Base-by-base conservation (phyloP, 129 eudicot genomes). In the Lactuca sativa region DNA sequence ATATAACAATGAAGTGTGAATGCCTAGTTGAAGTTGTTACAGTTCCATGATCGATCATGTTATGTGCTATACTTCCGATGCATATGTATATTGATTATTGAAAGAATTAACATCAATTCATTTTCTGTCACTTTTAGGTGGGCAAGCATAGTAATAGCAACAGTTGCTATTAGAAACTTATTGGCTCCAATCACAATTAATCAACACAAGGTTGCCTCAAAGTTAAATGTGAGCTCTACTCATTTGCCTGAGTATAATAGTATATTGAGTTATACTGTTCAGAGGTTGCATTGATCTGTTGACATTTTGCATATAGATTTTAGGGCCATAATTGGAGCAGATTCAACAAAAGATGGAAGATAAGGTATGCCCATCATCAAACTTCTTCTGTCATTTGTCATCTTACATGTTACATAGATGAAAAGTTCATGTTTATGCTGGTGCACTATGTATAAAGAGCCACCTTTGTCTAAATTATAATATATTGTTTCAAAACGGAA, bases 141-240 rank as follows among this genome's bases (percentile, higher is more conserved):
- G 96, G 82, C 83, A 63, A 81, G 95, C 72, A 89, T 92, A 73
- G 85, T 59, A 65, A 52, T 79, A 56, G 77, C 96, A 52, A 92
- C 98, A 30, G 13, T 92, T 56, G 2, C 84, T 66, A 43, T 43
- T 4, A 43, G 49, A 43, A 5, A 14, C 13, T 43, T 43, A 3
- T 43, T 43, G 4, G 13, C 10, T 43, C 49, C 49, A 43, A 1
- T 43, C 49, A 9, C 3, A 14, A 43, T 43, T 43, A 43, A 43
- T 43, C 49, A 43, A 14, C 49, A 8, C 13, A 43, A 43, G 12
- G 3, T 3, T 43, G 2, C 49, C 49, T 43, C 49, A 43, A 43
- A 43, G 13, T 43, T 9, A 43, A 4, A 3, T 4, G 49, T 43
- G 49, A 43, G 13, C 49, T 43, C 49, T 9, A 9, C 49, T 43